Evolutionary conservation across 2,329 filamentous ascomycete genomes (phyloP), one percentile per base, ranked within the genome.

Genomic region (Hymenoscyphus repandus): DNA sequence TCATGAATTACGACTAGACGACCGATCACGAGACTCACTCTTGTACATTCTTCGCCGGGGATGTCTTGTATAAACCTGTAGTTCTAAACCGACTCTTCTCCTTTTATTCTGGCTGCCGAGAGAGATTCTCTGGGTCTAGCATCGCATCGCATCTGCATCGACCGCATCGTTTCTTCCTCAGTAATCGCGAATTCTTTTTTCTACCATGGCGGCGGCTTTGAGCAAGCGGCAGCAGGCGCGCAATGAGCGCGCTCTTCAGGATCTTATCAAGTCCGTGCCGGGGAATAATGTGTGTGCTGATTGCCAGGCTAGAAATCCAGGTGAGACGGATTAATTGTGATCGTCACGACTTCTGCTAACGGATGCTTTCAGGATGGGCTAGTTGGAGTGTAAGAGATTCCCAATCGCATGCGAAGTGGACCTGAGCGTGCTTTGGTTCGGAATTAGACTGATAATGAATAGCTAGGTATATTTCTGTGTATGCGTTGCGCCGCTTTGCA

Each of bases 171-270:
- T 20, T 27, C 17, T 5, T 32, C 34, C 32, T 33, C 36, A 31
- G n/a, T 36, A 39, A 22, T 46, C n/a, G 20, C 32, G 33, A 10
- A 17, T 22, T 47, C 15, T 20, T 20, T 53, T 37, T 37, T 17
- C 15, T 45, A 50, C 37, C 31, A 93, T 91, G 88, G 79, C 88
- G 50, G 78, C 80, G 49, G 77, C 82, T 40, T 76, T 95, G 69
- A 96, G 85, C 77, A 99, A 97, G 79, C 90, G 93, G 72, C 90
- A 96, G 74, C 92, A 96, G 78, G 90, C 88, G 76, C 91, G 93
- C 72, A 96, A 99, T 71, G 93, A 99, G 75, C 89, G 89, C 68
- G 76, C 82, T 50, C 77, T 99, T 59, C 90, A 96, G 66, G 92
- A 97, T 43, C 80, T 99, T 57, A 85, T 97, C 60, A 87, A 87